Conservation (phyloP, 805 yeast species). For the Maudiozyma turicensis region DNA sequence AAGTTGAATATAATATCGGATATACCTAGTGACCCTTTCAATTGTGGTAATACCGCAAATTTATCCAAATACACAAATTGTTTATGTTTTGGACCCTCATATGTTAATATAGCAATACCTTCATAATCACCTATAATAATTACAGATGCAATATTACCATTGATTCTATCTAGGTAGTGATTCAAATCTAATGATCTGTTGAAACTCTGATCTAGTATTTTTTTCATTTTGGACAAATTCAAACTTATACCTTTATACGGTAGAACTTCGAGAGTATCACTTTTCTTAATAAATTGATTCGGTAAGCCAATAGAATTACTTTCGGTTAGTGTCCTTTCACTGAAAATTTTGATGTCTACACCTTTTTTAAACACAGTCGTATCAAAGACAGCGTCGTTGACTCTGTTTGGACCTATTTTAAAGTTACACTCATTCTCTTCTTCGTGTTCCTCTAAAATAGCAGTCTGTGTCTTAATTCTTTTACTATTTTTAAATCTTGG, state of each 20-base stretch:
- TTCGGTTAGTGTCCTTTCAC: constrained; percentile 12
- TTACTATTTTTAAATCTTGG: constrained; percentile 43
- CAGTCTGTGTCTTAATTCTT: constrained; percentile 1
- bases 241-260: constrained; percentile 22
- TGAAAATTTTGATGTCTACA: constrained; percentile 30
- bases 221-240: constrained; percentile 47
- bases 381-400: constrained; percentile 23
- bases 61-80: constrained; percentile 78
- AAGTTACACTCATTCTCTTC: constrained; percentile 3
- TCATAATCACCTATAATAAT: constrained; percentile 90
- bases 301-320: constrained; percentile 25
- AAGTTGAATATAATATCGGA: constrained; percentile 89
- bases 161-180: constrained; percentile 58
- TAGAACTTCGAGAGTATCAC: not conserved
- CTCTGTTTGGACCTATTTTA: not conserved
- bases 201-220: constrained; percentile 71
- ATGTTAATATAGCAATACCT: constrained; percentile 87
- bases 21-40: constrained; percentile 87
- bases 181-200: constrained; percentile 54
- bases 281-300: constrained; percentile 1
- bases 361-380: constrained; percentile 81
- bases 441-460: constrained; percentile 7
- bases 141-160: constrained; percentile 58
- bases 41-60: constrained; percentile 74
- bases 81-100: constrained; percentile 42